Conservation (phyloP, 2,329 filamentous ascomycete genomes). For the Aspergillus quadrilineatus region DNA sequence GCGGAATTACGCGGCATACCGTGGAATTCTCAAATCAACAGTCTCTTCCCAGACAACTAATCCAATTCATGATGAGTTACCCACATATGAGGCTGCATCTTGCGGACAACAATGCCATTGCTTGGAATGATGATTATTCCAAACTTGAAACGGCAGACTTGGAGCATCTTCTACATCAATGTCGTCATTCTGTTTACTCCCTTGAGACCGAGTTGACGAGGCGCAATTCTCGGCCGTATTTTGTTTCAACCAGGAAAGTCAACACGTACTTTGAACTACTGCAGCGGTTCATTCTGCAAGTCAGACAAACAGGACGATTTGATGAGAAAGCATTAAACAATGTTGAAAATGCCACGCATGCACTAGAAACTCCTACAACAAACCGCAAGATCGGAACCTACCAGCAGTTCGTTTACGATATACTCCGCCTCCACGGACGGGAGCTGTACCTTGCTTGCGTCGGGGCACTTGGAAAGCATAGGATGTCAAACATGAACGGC, state of each 20-base stretch:
- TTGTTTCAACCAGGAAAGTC: background rate
- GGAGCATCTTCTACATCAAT: background rate
- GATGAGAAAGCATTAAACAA: background rate
- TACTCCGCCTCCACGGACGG: background rate
- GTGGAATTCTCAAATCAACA: background rate
- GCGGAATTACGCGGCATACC: background rate
- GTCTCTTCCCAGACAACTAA: too few relatives aligned
- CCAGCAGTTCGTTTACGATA: background rate
- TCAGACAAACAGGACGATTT: background rate
- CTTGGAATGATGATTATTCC: background rate
- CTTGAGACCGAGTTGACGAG: background rate
- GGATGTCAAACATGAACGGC: background rate
- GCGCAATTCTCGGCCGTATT: too few relatives aligned
- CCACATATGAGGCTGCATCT: background rate
- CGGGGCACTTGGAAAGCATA: background rate
- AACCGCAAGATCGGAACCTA: background rate
- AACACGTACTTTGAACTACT: background rate
- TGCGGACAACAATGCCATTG: background rate
- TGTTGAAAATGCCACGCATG: background rate
- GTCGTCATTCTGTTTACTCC: background rate
- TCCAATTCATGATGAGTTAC: background rate
- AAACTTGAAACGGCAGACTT: background rate
- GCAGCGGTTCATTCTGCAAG: background rate
- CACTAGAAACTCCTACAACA: background rate
- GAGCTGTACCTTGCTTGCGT: background rate